Evolutionary conservation across 1,284 basidiomycete genomes (phyloP).

Genomic region (Sporisorium scitamineum): DNA sequence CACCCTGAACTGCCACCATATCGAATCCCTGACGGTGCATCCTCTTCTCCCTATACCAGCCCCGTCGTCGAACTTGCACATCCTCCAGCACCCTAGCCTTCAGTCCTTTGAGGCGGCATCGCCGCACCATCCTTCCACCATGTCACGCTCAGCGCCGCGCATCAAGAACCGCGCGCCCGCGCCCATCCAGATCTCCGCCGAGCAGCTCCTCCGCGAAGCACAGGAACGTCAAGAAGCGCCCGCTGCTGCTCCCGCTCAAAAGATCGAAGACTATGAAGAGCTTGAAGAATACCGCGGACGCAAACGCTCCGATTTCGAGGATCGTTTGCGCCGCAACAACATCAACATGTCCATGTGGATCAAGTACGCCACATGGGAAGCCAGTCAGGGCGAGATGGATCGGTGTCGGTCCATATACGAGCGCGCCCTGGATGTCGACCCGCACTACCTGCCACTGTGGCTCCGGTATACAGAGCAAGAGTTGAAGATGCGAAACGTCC

Average conservation of each 20-base stretch:
- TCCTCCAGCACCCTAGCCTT: not conserved
- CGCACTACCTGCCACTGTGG: conserved; percentile 90
- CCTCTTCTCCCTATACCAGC: conserved; percentile 6
- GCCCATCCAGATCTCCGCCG: conserved; percentile 95
- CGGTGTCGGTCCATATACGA: conserved; percentile 89
- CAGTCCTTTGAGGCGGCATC: not conserved
- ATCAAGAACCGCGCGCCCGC: conserved; percentile 95
- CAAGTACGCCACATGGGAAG: conserved; percentile 79
- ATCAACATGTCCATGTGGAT: conserved; percentile 75
- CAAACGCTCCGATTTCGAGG: conserved; percentile 96
- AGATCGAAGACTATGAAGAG: conserved; percentile 95
- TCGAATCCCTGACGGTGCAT: conserved; percentile 14
- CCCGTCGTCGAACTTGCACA: not conserved
- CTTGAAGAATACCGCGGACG: conserved; percentile 93
- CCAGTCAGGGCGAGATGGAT: conserved; percentile 85
- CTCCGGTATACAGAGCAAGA: conserved; percentile 98
- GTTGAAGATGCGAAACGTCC: conserved; percentile 94
- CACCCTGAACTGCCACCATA: not conserved
- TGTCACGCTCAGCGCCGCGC: conserved; percentile 71
- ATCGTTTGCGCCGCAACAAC: conserved; percentile 88
- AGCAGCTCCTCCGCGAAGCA: conserved; percentile 96
- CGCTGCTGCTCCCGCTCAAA: conserved; percentile 72
- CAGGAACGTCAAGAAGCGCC: conserved; percentile 95
- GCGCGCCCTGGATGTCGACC: conserved; percentile 93
- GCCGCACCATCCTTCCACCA: conserved; percentile 45